Evolutionary conservation across 306 rosid genomes (phyloP), one percentile per base, ranked within the genome.

Genomic region (Gleditsia sinensis): DNA sequence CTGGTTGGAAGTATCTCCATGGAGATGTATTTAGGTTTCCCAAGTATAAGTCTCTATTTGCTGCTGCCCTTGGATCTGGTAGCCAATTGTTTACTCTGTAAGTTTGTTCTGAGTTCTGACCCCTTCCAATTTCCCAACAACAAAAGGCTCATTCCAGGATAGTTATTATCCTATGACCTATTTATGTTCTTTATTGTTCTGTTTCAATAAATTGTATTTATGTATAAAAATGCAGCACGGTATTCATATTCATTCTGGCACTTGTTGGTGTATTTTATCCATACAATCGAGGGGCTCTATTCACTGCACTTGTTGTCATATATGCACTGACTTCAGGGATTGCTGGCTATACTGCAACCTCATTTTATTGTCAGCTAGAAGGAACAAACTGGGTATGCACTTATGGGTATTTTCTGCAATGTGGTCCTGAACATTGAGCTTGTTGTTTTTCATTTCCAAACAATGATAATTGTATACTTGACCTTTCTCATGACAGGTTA

Each of bases 231-330:
- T 78, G 88, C 92, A 94, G 97, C 33, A 88, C 93, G 23, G 62
- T 94, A 43, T 87, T 94, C 85, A 89, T 94, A 67, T 88, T 94
- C 77, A 36, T 89, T 60, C 83, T 94, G 27, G 98, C 97, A 0
- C 96, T 94, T 73, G 94, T 91, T 74, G 98, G 97, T 30, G 94
- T 94, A 59, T 94, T 94, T 75, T 91, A 94, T 82, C 97, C 98
- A 0, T 91, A 91, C 94, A 94, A 94, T 72, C 92, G 96, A 25
- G 98, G 98, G 28, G 94, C 97, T 17, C 57, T 94, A 2, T 91
- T 85, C 57, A 94, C 97, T 11, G 97, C 98, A 69, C 87, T 94
- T 55, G 90, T 94, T 65, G 97, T 91, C 72, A 89, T 91, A 66
- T 91, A 94, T 83, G 96, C 98, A 0, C 97, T 89, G 25, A 94